Base-by-base conservation (phyloP, 768 basidiomycete genomes). In the Rhodotorula toruloides region DNA sequence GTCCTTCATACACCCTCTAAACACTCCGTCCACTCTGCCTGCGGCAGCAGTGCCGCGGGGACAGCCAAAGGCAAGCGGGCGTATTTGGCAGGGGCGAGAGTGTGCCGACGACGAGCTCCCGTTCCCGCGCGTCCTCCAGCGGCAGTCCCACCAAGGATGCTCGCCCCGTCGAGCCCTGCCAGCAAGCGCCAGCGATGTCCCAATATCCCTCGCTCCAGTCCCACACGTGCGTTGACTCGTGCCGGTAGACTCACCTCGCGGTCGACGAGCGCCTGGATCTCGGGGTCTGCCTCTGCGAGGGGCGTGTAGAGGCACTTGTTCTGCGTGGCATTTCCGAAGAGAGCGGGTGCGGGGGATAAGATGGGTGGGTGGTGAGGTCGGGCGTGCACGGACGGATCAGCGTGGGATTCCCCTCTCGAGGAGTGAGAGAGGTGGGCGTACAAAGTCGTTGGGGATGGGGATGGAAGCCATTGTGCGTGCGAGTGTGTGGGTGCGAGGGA, bases 201-300 rank as follows among this genome's bases (percentile, higher is more conserved):
- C n/a, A n/a, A n/a, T n/a, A n/a, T n/a, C n/a, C n/a, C n/a, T n/a
- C n/a, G n/a, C n/a, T n/a, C n/a, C n/a, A n/a, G n/a, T n/a, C n/a
- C n/a, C n/a, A n/a, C n/a, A n/a, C n/a, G n/a, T n/a, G n/a, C n/a
- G n/a, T 40, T 40, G 27, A 47, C 58, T 49, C 54, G 42, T 49
- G 56, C 31, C 27, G 27, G 46, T 16, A 3, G 32, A 43, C 67
- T 65, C 55, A 73, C 70, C 72, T 75, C 72, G 63, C 78, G 73
- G 82, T 98, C 92, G 81, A 99, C 90, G 82, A 99, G 90, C 78
- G 93, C 91, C 79, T 91, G 85, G 76, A 99, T 86, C 77, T 89
- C 90, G 65, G 94, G 93, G 80, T 98, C 94, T 76, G 86, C 84
- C 82, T 98, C 86, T 17, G 88, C 83, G 57, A 99, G 83, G 70